Conservation (phyloP, 2,329 filamentous ascomycete genomes). For the Hysterium pulicare region DNA sequence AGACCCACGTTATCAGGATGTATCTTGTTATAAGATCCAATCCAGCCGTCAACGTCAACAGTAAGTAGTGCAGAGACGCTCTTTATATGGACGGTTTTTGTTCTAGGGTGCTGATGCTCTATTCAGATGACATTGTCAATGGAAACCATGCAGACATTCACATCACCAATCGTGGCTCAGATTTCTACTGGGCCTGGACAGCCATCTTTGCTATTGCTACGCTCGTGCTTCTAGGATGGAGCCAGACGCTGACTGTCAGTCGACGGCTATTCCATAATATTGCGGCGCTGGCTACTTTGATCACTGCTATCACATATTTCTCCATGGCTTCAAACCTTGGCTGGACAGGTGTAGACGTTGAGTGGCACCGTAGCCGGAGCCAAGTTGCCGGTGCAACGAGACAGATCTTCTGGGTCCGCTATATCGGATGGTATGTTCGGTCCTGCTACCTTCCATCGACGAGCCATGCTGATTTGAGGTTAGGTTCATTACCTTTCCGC, state of each 20-base stretch:
- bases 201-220: slow-evolving; percentile 54
- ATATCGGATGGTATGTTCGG: slow-evolving; percentile 52
- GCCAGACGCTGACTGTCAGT: slow-evolving; percentile 47
- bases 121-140: slow-evolving; percentile 34
- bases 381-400: slow-evolving; percentile 48
- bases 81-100: neutral
- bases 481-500: slow-evolving; percentile 53
- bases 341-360: slow-evolving; percentile 54
- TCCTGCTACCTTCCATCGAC: neutral
- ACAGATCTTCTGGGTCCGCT: slow-evolving; percentile 60
- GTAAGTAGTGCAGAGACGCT: no score
- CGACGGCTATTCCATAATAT: slow-evolving; percentile 60
- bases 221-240: slow-evolving; percentile 48
- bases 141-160: slow-evolving; percentile 45
- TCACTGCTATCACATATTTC: slow-evolving; percentile 58
- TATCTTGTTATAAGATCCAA: slow-evolving; percentile 28
- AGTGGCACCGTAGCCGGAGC: slow-evolving; percentile 47
- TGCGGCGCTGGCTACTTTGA: slow-evolving; percentile 51
- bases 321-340: slow-evolving; percentile 60
- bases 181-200: slow-evolving; percentile 59
- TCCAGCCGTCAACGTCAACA: slow-evolving; percentile 46
- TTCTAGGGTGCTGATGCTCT: neutral
- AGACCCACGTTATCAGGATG: no score
- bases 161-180: slow-evolving; percentile 54
- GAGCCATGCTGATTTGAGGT: neutral